Percentiles rank a stretch among this genome's conserved stretches.
Conservation (phyloP, 1,139 yeast genomes). For the Petasospora fabianii region DNA sequence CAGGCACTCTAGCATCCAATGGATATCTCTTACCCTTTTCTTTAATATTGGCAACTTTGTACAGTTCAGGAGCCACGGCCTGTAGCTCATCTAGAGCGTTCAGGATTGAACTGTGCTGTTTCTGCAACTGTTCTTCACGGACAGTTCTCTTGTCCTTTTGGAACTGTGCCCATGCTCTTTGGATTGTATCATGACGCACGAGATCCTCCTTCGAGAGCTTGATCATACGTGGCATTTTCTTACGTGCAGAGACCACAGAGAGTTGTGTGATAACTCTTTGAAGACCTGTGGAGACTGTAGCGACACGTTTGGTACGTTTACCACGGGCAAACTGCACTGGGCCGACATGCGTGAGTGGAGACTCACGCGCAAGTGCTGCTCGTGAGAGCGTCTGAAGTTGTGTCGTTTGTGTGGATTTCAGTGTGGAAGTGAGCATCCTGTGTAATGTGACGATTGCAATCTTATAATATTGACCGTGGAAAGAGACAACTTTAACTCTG, state of each 20-base stretch:
- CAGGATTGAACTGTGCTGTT: constrained; percentile 64
- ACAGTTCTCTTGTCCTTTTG: constrained; percentile 46
- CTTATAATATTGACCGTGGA: too few relatives aligned
- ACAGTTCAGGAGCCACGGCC: constrained; percentile 33
- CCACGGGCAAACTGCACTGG: constrained; percentile 35
- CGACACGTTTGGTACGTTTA: constrained; percentile 39
- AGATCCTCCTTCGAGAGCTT: constrained; percentile 78
- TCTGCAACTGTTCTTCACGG: constrained; percentile 45
- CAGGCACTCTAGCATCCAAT: constrained; percentile 79
- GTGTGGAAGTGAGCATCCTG: constrained; percentile 1
- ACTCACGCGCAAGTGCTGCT: constrained; percentile 3
- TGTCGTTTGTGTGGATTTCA: not conserved
- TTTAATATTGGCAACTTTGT: constrained; percentile 31
- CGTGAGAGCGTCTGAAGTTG: constrained; percentile 8
- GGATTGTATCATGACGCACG: constrained; percentile 78
- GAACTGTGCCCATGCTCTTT: constrained; percentile 75
- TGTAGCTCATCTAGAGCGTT: constrained; percentile 76
- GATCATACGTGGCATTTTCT: constrained; percentile 81
- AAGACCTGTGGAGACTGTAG: constrained; percentile 51
- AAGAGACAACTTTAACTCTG: too few relatives aligned
- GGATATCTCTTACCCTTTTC: constrained; percentile 52
- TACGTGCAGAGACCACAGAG: constrained; percentile 79
- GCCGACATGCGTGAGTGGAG: constrained; percentile 1
- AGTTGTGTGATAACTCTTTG: constrained; percentile 71
- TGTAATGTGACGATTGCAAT: too few relatives aligned